Conservation (phyloP, 2,329 filamentous ascomycete species). For the Camillea tinctor region DNA sequence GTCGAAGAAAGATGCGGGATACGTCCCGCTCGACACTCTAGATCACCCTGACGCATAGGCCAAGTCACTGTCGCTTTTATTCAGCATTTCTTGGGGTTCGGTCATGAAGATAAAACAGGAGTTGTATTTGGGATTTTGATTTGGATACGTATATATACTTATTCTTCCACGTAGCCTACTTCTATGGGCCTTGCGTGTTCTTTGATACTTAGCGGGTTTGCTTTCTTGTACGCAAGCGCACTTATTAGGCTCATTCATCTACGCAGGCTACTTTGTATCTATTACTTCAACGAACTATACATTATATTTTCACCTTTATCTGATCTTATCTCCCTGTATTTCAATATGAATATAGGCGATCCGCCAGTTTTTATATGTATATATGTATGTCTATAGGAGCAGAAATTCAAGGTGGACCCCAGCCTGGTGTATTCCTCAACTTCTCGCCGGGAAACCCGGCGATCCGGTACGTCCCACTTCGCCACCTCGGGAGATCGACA, state of each 20-base stretch:
- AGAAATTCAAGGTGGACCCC: no score
- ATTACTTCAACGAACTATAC: not conserved
- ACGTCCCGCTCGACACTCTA: conserved; percentile 57
- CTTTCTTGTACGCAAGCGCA: not conserved
- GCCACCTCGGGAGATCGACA: not conserved
- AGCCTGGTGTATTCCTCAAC: no score
- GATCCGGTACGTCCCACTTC: not conserved
- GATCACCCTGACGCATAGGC: conserved; percentile 36
- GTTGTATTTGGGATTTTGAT: not conserved
- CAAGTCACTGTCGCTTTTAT: conserved; percentile 1
- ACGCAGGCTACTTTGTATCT: not conserved
- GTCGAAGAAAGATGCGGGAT: conserved; percentile 49
- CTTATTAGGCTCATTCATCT: not conserved
- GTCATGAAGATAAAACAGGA: not conserved
- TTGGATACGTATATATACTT: not conserved
- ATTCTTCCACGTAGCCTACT: not conserved
- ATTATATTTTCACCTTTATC: not conserved
- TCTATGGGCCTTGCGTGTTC: not conserved
- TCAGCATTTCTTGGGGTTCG: not conserved
- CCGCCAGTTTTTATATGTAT: not conserved
- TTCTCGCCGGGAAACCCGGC: not conserved
- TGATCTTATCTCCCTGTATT: no score
- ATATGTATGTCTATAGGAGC: no score
- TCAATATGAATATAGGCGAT: no score
- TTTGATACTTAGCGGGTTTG: not conserved